These are phyloP conservation scores for Alternaria triticimaculans DNA, from an alignment of 2,329 filamentous ascomycete genomes.

Conservation along the genomic window DNA sequence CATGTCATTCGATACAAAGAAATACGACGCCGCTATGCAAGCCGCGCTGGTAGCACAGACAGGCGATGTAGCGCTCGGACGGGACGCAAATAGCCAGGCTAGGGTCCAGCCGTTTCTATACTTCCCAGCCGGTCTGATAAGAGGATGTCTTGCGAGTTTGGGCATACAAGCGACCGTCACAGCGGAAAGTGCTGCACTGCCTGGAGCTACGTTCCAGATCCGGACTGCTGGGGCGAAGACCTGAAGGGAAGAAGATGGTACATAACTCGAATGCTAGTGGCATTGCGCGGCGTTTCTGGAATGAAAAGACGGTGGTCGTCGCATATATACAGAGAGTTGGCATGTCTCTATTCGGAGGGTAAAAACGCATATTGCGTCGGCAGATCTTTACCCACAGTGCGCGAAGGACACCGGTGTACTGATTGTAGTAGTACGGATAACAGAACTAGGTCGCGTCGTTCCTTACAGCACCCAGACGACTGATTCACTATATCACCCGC, in stretches of 20 bases:
- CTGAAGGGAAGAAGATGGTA: slow-evolving; percentile 47
- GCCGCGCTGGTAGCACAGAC: slow-evolving; percentile 40
- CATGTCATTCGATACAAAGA: slow-evolving; percentile 77
- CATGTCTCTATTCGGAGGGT: neutral
- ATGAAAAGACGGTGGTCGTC: neutral
- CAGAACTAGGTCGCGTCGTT: neutral
- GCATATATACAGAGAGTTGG: accelerated
- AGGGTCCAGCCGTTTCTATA: slow-evolving; percentile 72
- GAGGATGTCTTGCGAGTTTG: slow-evolving; percentile 89
- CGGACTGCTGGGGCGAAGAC: slow-evolving; percentile 77
- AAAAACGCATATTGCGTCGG: neutral
- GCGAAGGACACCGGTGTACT: neutral
- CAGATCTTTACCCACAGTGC: neutral
- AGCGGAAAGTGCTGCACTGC: slow-evolving; percentile 86
- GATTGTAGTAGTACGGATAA: neutral
- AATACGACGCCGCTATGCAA: slow-evolving; percentile 36
- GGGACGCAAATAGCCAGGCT: slow-evolving; percentile 59
- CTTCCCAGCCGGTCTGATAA: slow-evolving; percentile 92
- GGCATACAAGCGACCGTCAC: slow-evolving; percentile 91
- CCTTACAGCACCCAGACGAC: neutral
- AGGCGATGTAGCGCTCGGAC: slow-evolving; percentile 38
- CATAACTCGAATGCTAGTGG: slow-evolving; percentile 28
- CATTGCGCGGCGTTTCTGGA: slow-evolving; percentile 40
- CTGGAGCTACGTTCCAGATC: slow-evolving; percentile 92
- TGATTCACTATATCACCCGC: neutral